phyloP scores from a whole-genome alignment of 768 basidiomycete species.

The Rhizopogon vinicolor region DNA sequence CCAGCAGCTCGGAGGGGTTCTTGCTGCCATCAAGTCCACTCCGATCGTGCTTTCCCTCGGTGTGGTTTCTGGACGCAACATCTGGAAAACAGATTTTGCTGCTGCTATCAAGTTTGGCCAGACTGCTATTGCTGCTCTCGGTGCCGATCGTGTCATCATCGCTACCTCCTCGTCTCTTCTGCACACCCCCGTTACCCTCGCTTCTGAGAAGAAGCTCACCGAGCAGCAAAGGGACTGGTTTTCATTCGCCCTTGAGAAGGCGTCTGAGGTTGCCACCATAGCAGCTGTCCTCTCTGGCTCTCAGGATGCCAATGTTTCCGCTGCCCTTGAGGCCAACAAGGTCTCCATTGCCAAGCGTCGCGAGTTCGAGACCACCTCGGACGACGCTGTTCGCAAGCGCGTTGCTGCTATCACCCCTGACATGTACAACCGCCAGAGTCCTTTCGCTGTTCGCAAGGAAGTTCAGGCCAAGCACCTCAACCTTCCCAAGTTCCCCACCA shows the following conservation, averaged over 20 bases:
- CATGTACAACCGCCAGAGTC: conserved; percentile 81
- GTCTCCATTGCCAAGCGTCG: conserved; percentile 90
- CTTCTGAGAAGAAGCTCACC: conserved; percentile 87
- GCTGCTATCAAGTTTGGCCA: conserved; percentile 78
- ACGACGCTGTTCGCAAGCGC: conserved; percentile 93
- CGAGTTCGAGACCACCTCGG: conserved; percentile 88
- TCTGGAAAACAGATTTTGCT: conserved; percentile 97
- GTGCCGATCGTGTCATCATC: conserved; percentile 83
- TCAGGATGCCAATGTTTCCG: conserved; percentile 64
- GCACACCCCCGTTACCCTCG: conserved; percentile 95
- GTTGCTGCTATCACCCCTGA: conserved; percentile 88
- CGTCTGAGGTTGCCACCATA: conserved; percentile 81
- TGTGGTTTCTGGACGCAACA: conserved; percentile 96
- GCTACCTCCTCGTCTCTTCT: conserved; percentile 97
- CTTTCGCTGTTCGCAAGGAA: conserved; percentile 83
- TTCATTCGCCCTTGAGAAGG: conserved; percentile 97
- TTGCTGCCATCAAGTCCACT: conserved; percentile 82
- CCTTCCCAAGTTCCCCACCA: conserved; percentile 97
- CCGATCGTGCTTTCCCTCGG: conserved; percentile 84
- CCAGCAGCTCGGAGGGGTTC: conserved; percentile 76
- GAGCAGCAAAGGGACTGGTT: conserved; percentile 94
- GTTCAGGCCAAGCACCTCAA: conserved; percentile 85
- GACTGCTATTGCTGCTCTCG: conserved; percentile 80
- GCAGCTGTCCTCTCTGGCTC: conserved; percentile 84
- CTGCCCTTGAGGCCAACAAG: conserved; percentile 85